Evolutionary conservation across 495 filamentous ascomycete species (phyloP).

Genomic region (Annulohypoxylon bovei): DNA sequence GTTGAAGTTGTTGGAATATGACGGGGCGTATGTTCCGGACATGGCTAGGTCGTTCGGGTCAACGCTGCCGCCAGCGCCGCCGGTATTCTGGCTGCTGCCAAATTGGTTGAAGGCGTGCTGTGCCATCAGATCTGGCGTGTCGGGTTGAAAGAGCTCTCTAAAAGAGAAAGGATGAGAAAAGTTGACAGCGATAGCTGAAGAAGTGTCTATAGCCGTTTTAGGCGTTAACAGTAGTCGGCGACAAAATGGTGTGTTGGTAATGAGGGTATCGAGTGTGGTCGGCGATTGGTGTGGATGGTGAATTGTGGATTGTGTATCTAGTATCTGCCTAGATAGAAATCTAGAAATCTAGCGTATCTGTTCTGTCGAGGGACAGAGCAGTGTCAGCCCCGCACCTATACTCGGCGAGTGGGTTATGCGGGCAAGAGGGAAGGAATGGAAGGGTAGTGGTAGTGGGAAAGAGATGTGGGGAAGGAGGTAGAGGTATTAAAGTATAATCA

Average conservation of each 20-base stretch:
- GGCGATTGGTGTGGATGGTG: not conserved
- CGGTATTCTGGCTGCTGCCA: slow-evolving; percentile 66
- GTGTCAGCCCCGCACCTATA: slow-evolving; percentile 45
- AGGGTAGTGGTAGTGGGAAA: slow-evolving; percentile 26
- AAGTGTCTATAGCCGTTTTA: not conserved
- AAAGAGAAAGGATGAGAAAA: not conserved
- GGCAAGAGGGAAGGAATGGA: slow-evolving; percentile 21
- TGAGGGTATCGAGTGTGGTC: slow-evolving; percentile 1
- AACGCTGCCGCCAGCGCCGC: slow-evolving; percentile 66
- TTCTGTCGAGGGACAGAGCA: slow-evolving; percentile 41
- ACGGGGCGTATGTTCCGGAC: slow-evolving; percentile 54
- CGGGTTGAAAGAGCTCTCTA: slow-evolving; percentile 15
- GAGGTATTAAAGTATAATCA: slow-evolving; percentile 17
- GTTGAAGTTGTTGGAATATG: slow-evolving; percentile 56
- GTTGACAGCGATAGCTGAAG: not conserved
- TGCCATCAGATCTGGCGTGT: slow-evolving; percentile 51
- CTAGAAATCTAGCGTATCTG: slow-evolving; percentile 15
- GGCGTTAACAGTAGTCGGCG: not conserved
- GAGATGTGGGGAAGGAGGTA: slow-evolving; percentile 36
- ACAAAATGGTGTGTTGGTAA: not conserved
- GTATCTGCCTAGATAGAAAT: slow-evolving; percentile 1
- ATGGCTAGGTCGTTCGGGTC: slow-evolving; percentile 89
- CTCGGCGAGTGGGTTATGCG: slow-evolving; percentile 28
- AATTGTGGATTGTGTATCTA: not conserved
- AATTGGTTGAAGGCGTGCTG: slow-evolving; percentile 75